Evolutionary conservation across 2,329 filamentous ascomycete genomes (phyloP).

Genomic region (Aureobasidium mangrovei): DNA sequence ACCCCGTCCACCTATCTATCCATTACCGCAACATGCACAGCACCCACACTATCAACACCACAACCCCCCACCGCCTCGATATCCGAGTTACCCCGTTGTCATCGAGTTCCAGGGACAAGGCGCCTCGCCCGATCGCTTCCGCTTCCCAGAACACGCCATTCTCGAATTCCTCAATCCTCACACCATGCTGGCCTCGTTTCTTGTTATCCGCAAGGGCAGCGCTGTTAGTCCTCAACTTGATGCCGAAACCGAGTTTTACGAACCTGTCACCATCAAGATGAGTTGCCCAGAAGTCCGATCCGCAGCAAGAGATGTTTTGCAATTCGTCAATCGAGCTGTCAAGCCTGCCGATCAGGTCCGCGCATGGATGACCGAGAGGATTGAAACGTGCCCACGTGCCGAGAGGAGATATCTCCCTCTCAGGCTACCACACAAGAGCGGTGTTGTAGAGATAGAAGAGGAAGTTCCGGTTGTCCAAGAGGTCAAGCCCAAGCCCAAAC

Average conservation of each 20-base stretch:
- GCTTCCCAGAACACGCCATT: conserved; percentile 72
- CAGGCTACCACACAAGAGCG: conserved; percentile 39
- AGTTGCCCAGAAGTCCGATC: conserved; percentile 4
- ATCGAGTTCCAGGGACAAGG: conserved; percentile 52
- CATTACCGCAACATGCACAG: neutral
- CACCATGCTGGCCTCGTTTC: conserved; percentile 63
- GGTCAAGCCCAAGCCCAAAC: conserved; percentile 10
- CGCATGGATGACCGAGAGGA: conserved; percentile 48
- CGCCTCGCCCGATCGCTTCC: conserved; percentile 62
- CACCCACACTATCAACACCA: neutral
- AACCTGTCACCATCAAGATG: conserved; percentile 57
- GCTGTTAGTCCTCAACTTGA: conserved; percentile 35
- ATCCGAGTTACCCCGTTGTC: conserved; percentile 55
- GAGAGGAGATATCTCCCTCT: conserved; percentile 48
- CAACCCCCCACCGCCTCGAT: conserved; percentile 37
- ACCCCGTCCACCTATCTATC: neutral
- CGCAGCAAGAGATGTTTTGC: conserved; percentile 38
- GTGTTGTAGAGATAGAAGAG: conserved; percentile 28
- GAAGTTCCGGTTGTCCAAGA: conserved; percentile 18
- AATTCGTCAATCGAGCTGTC: conserved; percentile 48
- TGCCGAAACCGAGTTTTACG: conserved; percentile 58
- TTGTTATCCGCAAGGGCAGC: conserved; percentile 65
- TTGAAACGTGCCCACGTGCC: conserved; percentile 48
- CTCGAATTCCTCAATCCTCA: conserved; percentile 51
- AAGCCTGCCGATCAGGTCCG: conserved; percentile 45